Percentiles rank a stretch among this genome's conserved stretches.
phyloP scores from a whole-genome alignment of 805 yeast species.

The Saccharomycodes ludwigii region DNA sequence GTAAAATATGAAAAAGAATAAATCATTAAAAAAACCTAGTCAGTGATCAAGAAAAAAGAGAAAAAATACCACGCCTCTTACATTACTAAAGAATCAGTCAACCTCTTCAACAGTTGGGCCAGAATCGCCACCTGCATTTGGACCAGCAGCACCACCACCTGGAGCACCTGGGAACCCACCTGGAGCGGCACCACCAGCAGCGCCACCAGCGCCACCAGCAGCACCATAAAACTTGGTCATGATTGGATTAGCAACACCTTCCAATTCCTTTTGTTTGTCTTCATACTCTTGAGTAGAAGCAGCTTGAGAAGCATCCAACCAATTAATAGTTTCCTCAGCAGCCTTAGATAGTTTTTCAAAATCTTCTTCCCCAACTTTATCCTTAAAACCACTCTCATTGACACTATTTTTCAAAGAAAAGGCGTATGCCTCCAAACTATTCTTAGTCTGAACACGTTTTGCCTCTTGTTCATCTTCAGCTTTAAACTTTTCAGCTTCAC shows the following conservation, averaged over 20 bases:
- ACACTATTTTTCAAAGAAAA: conserved; percentile 83
- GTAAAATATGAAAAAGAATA: no score
- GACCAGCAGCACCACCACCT: conserved; percentile 27
- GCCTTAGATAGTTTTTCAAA: conserved; percentile 61
- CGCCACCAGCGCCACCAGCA: conserved; percentile 71
- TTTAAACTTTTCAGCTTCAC: conserved; percentile 95
- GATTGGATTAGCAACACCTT: conserved; percentile 90
- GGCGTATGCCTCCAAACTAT: conserved; percentile 89
- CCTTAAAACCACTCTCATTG: conserved; percentile 63
- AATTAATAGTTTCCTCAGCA: conserved; percentile 71
- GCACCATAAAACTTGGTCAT: conserved; percentile 94
- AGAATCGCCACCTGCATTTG: conserved; percentile 31
- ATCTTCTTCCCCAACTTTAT: conserved; percentile 64
- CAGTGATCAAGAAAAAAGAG: no score
- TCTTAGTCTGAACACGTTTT: conserved; percentile 84
- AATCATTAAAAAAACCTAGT: no score
- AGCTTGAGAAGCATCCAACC: conserved; percentile 91
- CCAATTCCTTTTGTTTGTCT: conserved; percentile 92
- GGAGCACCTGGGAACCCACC: conserved; percentile 42
- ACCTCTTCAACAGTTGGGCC: conserved; percentile 79
- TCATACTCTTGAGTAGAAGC: conserved; percentile 86
- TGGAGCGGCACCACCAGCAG: conserved; percentile 48
- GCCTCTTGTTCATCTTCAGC: conserved; percentile 96
- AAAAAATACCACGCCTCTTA: background rate
- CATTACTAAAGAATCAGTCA: conserved; percentile 31